Percentiles rank a stretch among this genome's conserved stretches.
These are phyloP conservation scores for Fusarium pseudocircinatum DNA, from an alignment of 2,329 filamentous ascomycete species.

Conservation along the genomic window DNA sequence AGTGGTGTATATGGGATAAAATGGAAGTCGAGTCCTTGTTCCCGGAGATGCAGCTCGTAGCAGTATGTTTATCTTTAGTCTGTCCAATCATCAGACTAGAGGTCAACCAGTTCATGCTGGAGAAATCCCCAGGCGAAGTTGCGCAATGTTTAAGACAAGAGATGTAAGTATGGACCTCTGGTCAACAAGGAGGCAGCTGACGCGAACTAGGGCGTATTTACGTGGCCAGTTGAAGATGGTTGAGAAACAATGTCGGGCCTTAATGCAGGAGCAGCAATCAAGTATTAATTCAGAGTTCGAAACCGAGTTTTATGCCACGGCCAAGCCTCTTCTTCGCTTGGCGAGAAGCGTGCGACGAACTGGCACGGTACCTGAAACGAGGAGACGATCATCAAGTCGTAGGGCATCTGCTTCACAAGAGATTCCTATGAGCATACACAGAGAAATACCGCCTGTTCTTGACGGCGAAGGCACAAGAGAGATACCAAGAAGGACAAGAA, in stretches of 20 bases:
- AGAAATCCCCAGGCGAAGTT: neutral
- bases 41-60: neutral
- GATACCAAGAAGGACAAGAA: neutral
- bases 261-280: neutral
- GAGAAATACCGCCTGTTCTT: too few species aligned
- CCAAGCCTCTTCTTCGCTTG: neutral
- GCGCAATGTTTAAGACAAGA: neutral
- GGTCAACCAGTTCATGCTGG: neutral
- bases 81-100: neutral
- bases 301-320: neutral
- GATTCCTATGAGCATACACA: neutral
- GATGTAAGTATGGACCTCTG: neutral
- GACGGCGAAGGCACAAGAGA: neutral
- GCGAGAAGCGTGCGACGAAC: neutral
- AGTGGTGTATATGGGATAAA: neutral
- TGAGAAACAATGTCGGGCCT: neutral
- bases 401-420: neutral
- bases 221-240: neutral
- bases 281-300: neutral
- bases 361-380: neutral
- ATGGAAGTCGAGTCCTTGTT: slow-evolving; percentile 1
- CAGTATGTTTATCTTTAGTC: neutral
- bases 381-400: neutral
- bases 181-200: neutral
- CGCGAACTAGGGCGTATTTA: neutral